Conservation (phyloP, 1,284 basidiomycete species). For the Pyrrhoderma lamaoense region DNA sequence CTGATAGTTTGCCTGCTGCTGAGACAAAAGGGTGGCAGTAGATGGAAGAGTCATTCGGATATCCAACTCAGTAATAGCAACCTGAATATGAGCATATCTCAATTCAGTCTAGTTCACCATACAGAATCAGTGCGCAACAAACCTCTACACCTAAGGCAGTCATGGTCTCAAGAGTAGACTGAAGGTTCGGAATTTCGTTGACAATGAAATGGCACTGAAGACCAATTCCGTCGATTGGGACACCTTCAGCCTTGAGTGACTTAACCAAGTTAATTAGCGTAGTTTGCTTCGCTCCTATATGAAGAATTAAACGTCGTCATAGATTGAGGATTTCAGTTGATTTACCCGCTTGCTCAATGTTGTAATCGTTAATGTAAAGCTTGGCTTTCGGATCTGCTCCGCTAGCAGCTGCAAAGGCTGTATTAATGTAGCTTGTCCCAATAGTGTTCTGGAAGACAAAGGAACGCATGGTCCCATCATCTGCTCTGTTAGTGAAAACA, state of each 20-base stretch:
- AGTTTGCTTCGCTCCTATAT: conserved; percentile 35
- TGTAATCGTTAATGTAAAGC: conserved; percentile 31
- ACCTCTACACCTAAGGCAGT: conserved; percentile 45
- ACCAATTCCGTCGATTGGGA: conserved; percentile 45
- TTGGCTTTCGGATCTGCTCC: conserved; percentile 32
- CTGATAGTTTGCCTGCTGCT: conserved; percentile 44
- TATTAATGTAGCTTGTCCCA: conserved; percentile 29
- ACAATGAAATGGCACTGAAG: conserved; percentile 46
- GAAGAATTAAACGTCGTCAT: not conserved
- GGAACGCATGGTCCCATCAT: conserved; percentile 30
- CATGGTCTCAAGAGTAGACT: conserved; percentile 38
- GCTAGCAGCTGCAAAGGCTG: conserved; percentile 31
- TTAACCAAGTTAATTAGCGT: conserved; percentile 40
- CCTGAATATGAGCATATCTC: not conserved
- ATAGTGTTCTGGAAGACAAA: conserved; percentile 32
- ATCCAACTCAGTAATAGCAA: conserved; percentile 48
- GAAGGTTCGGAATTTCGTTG: conserved; percentile 36
- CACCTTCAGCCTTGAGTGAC: conserved; percentile 32
- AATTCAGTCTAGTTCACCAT: not conserved
- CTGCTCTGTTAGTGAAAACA: conserved; percentile 21
- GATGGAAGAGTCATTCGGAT: conserved; percentile 44
- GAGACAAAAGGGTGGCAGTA: conserved; percentile 36
- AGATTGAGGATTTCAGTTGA: too few species aligned
- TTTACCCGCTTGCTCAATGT: conserved; percentile 27
- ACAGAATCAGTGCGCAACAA: not conserved